These are phyloP conservation scores for Cyphellophora attinorum DNA, from an alignment of 2,329 filamentous ascomycete genomes.

Conservation along the genomic window DNA sequence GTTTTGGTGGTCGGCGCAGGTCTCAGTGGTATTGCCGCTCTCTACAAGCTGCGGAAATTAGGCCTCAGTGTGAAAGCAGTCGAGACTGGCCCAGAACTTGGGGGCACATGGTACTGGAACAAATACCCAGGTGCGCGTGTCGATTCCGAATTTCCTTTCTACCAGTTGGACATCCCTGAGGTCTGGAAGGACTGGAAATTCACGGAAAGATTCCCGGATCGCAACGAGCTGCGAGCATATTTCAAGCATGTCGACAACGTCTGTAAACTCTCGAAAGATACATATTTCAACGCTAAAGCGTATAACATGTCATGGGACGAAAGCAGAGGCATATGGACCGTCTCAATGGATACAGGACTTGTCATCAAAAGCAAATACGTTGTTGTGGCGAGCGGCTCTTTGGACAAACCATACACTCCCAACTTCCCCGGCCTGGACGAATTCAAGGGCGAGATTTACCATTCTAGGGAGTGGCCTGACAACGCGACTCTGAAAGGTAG, in stretches of 20 bases:
- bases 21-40: constrained; percentile 37
- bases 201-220: constrained; percentile 29
- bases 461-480: constrained; percentile 51
- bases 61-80: constrained; percentile 40
- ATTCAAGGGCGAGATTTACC: constrained; percentile 50
- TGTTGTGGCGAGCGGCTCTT: constrained; percentile 14
- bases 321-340: constrained; percentile 25
- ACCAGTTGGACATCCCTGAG: constrained; percentile 44
- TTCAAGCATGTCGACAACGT: constrained; percentile 31
- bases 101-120: constrained; percentile 28
- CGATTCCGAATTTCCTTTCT: constrained; percentile 36
- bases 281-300: constrained; percentile 22
- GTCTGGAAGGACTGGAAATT: constrained; percentile 38
- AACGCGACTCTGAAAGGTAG: constrained; percentile 47
- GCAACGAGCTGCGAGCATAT: constrained; percentile 30
- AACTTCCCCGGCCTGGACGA: constrained; percentile 49
- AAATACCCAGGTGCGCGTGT: constrained; percentile 33
- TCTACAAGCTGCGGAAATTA: constrained; percentile 41
- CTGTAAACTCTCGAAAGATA: constrained; percentile 17
- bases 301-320: constrained; percentile 25
- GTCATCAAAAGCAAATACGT: constrained; percentile 8
- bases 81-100: constrained; percentile 40
- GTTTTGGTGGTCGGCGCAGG: constrained; percentile 21
- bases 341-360: constrained; percentile 26
- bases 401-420: constrained; percentile 51